Conservation (phyloP, 257 asterid genomes). For the Avicennia marina region DNA sequence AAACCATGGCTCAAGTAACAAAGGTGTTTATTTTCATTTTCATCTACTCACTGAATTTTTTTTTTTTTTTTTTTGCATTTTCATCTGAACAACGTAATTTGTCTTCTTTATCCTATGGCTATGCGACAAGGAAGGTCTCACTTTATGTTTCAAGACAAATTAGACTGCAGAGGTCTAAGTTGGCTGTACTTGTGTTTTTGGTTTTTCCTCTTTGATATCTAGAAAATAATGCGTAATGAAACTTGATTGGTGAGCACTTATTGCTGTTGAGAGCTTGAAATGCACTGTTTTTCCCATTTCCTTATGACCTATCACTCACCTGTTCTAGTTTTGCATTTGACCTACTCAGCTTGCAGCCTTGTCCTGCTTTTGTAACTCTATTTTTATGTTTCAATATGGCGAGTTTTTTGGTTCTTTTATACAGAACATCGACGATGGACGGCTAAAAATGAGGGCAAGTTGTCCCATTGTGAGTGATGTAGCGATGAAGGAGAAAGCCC, state of each 20-base stretch:
- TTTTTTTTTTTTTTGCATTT: no score
- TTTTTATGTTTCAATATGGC: conserved; percentile 3
- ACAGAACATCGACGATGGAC: conserved; percentile 88
- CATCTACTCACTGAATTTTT: background rate
- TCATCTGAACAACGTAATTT: no score
- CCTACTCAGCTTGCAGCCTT: background rate
- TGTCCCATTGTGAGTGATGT: conserved; percentile 96
- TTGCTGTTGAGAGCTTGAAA: no score
- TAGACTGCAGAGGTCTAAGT: no score
- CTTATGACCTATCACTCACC: background rate
- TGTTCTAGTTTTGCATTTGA: conserved; percentile 4
- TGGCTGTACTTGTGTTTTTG: no score
- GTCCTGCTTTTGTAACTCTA: background rate
- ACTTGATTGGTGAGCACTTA: no score
- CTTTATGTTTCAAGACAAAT: no score
- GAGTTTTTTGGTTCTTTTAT: background rate
- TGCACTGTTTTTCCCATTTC: no score
- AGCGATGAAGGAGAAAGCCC: conserved; percentile 83
- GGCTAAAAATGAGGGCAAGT: conserved; percentile 78
- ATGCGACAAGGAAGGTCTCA: no score
- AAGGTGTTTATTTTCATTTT: conserved; percentile 50
- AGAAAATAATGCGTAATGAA: no score
- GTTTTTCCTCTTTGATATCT: no score
- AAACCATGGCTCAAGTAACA: conserved; percentile 69
- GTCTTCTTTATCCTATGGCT: no score